phyloP scores from a whole-genome alignment of 306 rosid species.

The Castanea sativa region DNA sequence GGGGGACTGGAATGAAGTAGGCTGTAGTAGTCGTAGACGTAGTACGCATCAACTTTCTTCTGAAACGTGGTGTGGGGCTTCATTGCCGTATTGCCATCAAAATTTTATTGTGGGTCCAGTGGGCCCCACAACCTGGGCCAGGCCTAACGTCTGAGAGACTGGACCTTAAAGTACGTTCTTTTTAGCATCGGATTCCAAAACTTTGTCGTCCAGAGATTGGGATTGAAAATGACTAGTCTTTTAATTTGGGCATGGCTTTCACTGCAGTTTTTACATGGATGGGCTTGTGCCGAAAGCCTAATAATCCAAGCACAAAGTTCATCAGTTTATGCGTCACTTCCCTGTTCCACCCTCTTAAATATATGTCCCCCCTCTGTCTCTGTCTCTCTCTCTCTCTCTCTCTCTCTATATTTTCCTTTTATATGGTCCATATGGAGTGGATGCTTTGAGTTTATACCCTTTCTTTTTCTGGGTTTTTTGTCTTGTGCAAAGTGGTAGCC shows the following conservation, averaged over 20 bases:
- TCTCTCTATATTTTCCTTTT: too few relatives aligned
- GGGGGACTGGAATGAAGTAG: too few relatives aligned
- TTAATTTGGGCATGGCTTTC: conserved; percentile 15
- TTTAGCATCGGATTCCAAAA: conserved; percentile 50
- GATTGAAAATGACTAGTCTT: conserved; percentile 28
- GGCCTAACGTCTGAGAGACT: neutral
- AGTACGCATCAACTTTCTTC: neutral
- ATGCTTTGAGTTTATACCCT: neutral
- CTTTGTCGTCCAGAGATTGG: conserved; percentile 21
- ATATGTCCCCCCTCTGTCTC: too few relatives aligned
- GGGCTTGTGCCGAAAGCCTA: neutral
- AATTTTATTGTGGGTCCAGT: neutral
- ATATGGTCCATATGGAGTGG: neutral
- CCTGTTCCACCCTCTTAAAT: neutral
- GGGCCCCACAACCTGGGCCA: conserved; percentile 16
- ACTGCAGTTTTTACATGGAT: neutral
- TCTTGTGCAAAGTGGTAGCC: too few relatives aligned
- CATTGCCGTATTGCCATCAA: neutral
- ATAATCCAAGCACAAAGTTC: neutral
- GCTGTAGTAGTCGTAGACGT: neutral
- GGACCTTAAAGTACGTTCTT: conserved; percentile 19
- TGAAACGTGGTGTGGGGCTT: conserved; percentile 31
- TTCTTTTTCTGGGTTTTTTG: too few relatives aligned
- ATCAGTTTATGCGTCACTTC: neutral
- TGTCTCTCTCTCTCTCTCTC: too few relatives aligned